Evolutionary conservation across 176 grass and related monocot genomes (phyloP), one percentile per base, ranked within the genome.

Genomic region (Typha latifolia): DNA sequence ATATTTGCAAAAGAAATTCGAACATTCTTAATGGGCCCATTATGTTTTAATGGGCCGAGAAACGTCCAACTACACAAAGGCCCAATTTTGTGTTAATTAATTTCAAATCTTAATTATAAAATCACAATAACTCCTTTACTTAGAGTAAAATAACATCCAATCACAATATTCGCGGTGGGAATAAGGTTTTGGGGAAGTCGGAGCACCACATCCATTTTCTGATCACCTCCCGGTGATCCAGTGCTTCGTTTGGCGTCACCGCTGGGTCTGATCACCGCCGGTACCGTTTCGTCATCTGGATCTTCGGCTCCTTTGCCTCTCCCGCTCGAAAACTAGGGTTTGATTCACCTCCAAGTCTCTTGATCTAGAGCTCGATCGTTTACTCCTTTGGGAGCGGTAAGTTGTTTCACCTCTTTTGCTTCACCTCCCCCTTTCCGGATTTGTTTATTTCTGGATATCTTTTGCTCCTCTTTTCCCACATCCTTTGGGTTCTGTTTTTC

Each of bases 221-320:
- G 63, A 18, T 66, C 31, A 66, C 63, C 63, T 66, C 63, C 63
- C 63, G 63, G 63, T 66, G 63, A 66, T 32, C 63, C 23, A 47
- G 5, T 12, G 27, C 31, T 26, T 14, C 63, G 27, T 14, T 43
- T 43, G 26, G 26, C 6, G n/a, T 62, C 63, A 43, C 63, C 29
- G 63, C 12, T 14, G 24, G 69, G 48, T 71, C 49, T 56, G 6
- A 14, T 71, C 69, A 71, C 69, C 51, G 26, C 15, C 27, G 51
- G 69, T 61, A 23, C 57, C 34, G 20, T 43, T 57, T 19, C 69
- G 51, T 61, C 69, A 71, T 31, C 69, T 12, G 18, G 53, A 59
- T 22, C 53, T 10, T 4, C 53, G 8, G 5, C 53, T 16, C 12
- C 53, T 16, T 20, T 19, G 3, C 53, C 53, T n/a, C 53, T 57